A percentile compares a stretch with the other conserved stretches of the same genome.
Evolutionary conservation across 805 yeast species (phyloP).

Genomic region (Saccharomycopsis vini): DNA sequence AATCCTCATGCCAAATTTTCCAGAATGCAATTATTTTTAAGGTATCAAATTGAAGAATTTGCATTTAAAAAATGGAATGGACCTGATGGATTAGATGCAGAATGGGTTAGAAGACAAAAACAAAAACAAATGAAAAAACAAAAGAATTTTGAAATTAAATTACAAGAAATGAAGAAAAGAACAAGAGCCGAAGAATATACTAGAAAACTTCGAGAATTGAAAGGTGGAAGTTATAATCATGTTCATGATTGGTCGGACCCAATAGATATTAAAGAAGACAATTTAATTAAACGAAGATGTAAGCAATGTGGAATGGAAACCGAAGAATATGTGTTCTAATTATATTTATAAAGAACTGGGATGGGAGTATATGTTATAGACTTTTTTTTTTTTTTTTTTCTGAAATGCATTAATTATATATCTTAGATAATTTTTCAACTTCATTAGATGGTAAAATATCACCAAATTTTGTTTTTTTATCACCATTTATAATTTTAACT

Average conservation of each 20-base stretch:
- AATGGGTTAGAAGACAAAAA: slow-evolving; percentile 79
- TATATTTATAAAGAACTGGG: background rate
- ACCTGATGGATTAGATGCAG: slow-evolving; percentile 79
- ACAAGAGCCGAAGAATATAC: slow-evolving; percentile 90
- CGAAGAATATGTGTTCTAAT: slow-evolving; percentile 39
- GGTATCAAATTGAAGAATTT: slow-evolving; percentile 88
- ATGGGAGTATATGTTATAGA: background rate
- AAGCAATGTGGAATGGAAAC: slow-evolving; percentile 75
- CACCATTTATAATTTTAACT: slow-evolving; percentile 32
- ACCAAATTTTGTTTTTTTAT: slow-evolving; percentile 34
- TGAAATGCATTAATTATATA: slow-evolving; percentile 27
- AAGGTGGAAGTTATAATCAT: slow-evolving; percentile 50
- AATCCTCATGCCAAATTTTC: slow-evolving; percentile 91
- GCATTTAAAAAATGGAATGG: slow-evolving; percentile 96
- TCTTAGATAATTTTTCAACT: slow-evolving; percentile 31
- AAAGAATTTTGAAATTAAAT: slow-evolving; percentile 64
- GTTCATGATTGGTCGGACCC: slow-evolving; percentile 68
- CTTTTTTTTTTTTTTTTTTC: background rate
- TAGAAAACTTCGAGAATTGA: slow-evolving; percentile 50
- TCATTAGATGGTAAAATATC: slow-evolving; percentile 38
- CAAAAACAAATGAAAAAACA: slow-evolving; percentile 66
- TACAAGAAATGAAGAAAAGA: slow-evolving; percentile 80
- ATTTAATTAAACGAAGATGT: slow-evolving; percentile 52
- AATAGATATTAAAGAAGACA: slow-evolving; percentile 32
- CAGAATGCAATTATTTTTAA: slow-evolving; percentile 83